These are phyloP conservation scores for Sarocladiaceae sp. DNA, from an alignment of 2,329 filamentous ascomycete species.

Conservation along the genomic window DNA sequence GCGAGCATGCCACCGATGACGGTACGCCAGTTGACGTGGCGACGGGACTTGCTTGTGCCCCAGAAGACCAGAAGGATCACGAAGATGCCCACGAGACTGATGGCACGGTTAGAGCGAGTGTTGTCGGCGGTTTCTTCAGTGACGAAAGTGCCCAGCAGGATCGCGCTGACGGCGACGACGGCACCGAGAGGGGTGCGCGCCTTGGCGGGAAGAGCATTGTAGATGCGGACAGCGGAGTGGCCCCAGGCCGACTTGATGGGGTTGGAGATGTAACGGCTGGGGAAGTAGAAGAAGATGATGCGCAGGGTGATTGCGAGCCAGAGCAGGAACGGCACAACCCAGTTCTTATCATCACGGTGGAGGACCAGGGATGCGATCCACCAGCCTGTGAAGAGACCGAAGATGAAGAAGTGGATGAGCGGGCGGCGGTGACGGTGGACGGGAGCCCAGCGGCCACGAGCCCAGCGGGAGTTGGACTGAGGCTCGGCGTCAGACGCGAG, in stretches of 20 bases:
- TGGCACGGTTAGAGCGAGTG: constrained; percentile 71
- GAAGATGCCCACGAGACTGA: constrained; percentile 74
- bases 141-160: constrained; percentile 74
- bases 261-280: constrained; percentile 60
- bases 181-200: constrained; percentile 61
- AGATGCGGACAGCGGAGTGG: constrained; percentile 55
- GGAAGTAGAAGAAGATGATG: constrained; percentile 66
- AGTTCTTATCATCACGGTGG: constrained; percentile 69
- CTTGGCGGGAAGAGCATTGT: constrained; percentile 61
- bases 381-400: constrained; percentile 52
- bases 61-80: constrained; percentile 68
- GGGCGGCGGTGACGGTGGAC: constrained; percentile 43
- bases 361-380: constrained; percentile 73
- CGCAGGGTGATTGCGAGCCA: constrained; percentile 73
- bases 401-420: constrained; percentile 42
- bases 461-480: constrained; percentile 9
- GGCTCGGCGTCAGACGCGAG: constrained; percentile 16
- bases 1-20: constrained; percentile 85
- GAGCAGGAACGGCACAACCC: constrained; percentile 79
- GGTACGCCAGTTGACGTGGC: constrained; percentile 64
- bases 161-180: constrained; percentile 60
- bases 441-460: constrained; percentile 20
- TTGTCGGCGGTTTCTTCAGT: constrained; percentile 70
- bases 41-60: constrained; percentile 66
- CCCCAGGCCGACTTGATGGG: constrained; percentile 67